Percentiles rank a stretch among this genome's conserved stretches.
These are phyloP conservation scores for Salix exigua DNA, from an alignment of 345 rosid genomes.

Conservation along the genomic window DNA sequence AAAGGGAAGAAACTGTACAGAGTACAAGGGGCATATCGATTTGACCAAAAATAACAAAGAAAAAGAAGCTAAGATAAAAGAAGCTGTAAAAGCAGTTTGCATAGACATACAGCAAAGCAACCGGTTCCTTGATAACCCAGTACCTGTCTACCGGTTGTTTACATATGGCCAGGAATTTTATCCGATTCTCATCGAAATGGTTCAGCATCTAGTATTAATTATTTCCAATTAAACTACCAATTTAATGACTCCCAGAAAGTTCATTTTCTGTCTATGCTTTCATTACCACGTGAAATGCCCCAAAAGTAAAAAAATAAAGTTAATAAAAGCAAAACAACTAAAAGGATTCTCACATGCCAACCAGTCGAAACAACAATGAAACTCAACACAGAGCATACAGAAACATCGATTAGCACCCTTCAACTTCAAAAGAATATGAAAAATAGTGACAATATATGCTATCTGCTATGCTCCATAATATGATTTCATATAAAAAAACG, in stretches of 20 bases:
- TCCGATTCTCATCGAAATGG: neutral
- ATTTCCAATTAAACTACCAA: slow-evolving; percentile 4
- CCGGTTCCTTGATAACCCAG: too few species aligned
- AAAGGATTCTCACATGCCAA: neutral
- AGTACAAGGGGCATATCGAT: too few species aligned
- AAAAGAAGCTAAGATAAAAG: too few species aligned
- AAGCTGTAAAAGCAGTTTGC: too few species aligned
- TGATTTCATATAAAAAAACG: neutral
- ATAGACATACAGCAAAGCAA: too few species aligned
- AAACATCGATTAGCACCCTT: too few species aligned
- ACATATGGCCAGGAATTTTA: neutral
- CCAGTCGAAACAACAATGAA: neutral
- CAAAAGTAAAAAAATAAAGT: neutral
- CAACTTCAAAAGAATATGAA: neutral
- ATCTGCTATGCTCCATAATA: neutral
- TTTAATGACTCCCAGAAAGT: neutral
- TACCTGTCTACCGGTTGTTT: too few species aligned
- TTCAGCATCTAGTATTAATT: neutral
- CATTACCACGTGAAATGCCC: neutral
- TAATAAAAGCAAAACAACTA: neutral
- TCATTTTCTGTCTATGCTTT: neutral
- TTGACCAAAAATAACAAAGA: too few species aligned
- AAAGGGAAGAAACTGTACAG: too few species aligned
- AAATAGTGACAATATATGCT: neutral
- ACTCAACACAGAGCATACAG: neutral